Conservation (phyloP, 768 basidiomycete genomes). For the Suillus tomentosus region DNA sequence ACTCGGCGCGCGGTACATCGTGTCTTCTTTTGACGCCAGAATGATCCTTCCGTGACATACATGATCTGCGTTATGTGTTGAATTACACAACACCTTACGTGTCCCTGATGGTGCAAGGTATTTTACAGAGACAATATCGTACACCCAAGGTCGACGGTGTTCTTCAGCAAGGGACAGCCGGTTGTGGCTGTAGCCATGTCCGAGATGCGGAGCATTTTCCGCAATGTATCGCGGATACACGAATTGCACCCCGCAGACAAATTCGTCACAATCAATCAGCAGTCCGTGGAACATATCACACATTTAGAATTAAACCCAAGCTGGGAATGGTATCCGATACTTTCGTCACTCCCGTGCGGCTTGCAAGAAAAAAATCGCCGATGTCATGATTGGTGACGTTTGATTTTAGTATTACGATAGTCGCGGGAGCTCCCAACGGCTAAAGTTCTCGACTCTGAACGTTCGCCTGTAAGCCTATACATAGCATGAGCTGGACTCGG, state of each 20-base stretch:
- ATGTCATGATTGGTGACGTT: slow-evolving; percentile 1
- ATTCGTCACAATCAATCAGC: background rate
- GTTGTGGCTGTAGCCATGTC: background rate
- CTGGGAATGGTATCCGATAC: background rate
- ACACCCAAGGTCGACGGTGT: background rate
- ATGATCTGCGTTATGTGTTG: background rate
- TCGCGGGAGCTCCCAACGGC: background rate
- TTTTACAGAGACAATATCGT: background rate
- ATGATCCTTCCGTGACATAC: slow-evolving; percentile 8
- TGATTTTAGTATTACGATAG: background rate
- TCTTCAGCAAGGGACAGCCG: background rate
- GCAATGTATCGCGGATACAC: background rate
- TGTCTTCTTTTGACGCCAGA: background rate
- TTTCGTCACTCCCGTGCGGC: background rate
- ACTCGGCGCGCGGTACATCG: background rate
- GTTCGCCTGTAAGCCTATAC: background rate
- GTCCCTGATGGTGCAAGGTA: background rate
- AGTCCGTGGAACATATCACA: background rate
- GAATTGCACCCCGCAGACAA: background rate
- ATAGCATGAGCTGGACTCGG: background rate
- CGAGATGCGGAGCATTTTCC: background rate
- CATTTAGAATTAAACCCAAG: background rate
- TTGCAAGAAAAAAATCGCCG: background rate
- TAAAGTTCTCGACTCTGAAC: background rate
- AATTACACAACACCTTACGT: background rate